These are phyloP conservation scores for Tulasnella sp. DNA, from an alignment of 768 basidiomycete genomes.

Conservation along the genomic window DNA sequence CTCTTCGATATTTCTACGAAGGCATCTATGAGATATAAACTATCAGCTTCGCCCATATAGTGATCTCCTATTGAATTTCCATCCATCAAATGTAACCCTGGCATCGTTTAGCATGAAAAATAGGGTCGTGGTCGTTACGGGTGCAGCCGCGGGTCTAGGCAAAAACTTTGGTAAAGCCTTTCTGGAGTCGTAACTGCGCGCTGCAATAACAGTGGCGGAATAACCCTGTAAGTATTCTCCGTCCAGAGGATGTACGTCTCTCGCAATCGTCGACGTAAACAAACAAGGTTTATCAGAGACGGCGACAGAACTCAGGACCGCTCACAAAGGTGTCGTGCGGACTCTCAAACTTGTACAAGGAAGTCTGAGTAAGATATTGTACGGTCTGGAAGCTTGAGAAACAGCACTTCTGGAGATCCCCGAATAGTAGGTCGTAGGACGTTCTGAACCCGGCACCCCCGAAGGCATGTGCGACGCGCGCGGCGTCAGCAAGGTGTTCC, in stretches of 20 bases:
- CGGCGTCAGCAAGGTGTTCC: not conserved
- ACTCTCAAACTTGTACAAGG: not conserved
- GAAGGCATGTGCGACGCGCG: constrained; percentile 5
- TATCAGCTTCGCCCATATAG: no score
- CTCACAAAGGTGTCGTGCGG: constrained; percentile 42
- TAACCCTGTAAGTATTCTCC: no score
- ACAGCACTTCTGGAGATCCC: not conserved
- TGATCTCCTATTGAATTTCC: not conserved
- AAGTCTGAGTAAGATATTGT: constrained; percentile 4
- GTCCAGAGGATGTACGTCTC: constrained; percentile 42
- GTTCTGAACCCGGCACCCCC: constrained; percentile 13
- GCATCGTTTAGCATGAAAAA: constrained; percentile 28
- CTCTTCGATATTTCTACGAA: not conserved
- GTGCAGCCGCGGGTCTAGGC: constrained; percentile 87
- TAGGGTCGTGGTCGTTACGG: constrained; percentile 88
- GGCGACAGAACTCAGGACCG: constrained; percentile 61
- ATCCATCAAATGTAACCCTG: not conserved
- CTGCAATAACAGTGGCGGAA: no score
- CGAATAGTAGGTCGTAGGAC: constrained; percentile 13
- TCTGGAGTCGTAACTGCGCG: constrained; percentile 62
- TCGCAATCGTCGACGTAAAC: constrained; percentile 81
- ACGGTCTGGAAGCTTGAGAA: not conserved
- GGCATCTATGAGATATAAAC: not conserved
- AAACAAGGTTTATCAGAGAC: constrained; percentile 62
- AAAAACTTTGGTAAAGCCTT: constrained; percentile 89